Evolutionary conservation across 2,329 filamentous ascomycete species (phyloP).

Genomic region (Dactylellina leptospora): DNA sequence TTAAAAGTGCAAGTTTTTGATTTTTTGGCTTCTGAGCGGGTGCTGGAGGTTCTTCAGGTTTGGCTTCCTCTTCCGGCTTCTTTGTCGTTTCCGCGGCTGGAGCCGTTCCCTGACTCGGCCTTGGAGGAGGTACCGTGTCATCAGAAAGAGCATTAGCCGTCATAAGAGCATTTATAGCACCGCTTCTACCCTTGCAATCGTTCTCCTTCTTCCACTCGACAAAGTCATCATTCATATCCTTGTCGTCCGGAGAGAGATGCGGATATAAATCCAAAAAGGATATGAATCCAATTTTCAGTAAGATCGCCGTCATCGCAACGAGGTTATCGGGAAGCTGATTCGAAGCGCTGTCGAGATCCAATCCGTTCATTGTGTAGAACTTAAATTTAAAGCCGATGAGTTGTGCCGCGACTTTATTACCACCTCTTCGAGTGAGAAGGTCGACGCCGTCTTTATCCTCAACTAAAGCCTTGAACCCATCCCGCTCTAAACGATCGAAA

Average conservation of each 20-base stretch:
- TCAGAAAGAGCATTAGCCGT: conserved; percentile 87
- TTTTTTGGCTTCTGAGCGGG: conserved; percentile 67
- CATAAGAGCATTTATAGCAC: conserved; percentile 81
- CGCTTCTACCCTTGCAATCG: conserved; percentile 79
- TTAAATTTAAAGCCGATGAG: conserved; percentile 95
- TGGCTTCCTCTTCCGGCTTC: conserved; percentile 63
- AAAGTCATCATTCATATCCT: conserved; percentile 74
- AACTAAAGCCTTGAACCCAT: conserved; percentile 85
- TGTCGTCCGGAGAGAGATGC: conserved; percentile 88
- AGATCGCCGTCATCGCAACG: conserved; percentile 86
- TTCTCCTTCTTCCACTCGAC: conserved; percentile 77
- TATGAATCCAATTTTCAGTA: conserved; percentile 97
- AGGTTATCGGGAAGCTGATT: conserved; percentile 80
- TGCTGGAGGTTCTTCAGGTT: conserved; percentile 61
- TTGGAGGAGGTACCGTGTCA: conserved; percentile 71
- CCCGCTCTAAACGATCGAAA: conserved; percentile 79
- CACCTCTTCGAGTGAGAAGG: conserved; percentile 60
- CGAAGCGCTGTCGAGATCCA: conserved; percentile 69
- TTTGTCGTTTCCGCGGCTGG: conserved; percentile 66
- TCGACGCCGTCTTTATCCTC: conserved; percentile 65
- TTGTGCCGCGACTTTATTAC: conserved; percentile 91
- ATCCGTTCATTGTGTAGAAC: conserved; percentile 80
- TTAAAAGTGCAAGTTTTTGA: conserved; percentile 85
- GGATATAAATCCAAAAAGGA: conserved; percentile 90
- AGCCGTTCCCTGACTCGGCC: conserved; percentile 64